phyloP scores from a whole-genome alignment of 148 eudicot genomes.

The Oxyria digyna region DNA sequence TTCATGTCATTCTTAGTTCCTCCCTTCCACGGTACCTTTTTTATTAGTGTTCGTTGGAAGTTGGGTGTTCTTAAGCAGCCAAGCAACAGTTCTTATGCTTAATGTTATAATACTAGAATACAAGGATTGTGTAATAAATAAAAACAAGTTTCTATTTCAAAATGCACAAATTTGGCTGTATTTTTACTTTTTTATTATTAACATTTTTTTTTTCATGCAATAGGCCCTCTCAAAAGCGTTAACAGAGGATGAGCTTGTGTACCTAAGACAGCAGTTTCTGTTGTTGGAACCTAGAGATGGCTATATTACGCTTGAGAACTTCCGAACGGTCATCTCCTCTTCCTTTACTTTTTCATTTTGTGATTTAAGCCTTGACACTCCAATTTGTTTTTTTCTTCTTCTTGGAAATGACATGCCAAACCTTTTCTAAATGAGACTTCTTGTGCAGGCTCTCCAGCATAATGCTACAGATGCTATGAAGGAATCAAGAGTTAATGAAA shows the following conservation, averaged over 20 bases:
- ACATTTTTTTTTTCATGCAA: neutral
- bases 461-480: constrained; percentile 62
- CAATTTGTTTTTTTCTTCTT: neutral
- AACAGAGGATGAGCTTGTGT: constrained; percentile 52
- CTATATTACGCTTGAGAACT: constrained; percentile 24
- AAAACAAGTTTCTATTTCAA: neutral
- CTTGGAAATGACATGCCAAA: neutral
- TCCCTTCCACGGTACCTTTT: too few relatives aligned
- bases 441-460: constrained; percentile 39
- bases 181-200: neutral
- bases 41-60: neutral
- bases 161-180: neutral
- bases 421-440: neutral
- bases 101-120: neutral
- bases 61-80: neutral
- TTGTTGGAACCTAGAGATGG: constrained; percentile 36
- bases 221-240: constrained; percentile 67
- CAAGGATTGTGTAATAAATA: neutral
- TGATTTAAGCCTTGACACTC: neutral
- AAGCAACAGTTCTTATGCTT: neutral
- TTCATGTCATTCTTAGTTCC: neutral
- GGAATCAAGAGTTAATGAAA: constrained; percentile 57
- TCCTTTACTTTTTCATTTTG: neutral
- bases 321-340: constrained; percentile 18
- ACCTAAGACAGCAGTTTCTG: constrained; percentile 42